Conservation (phyloP, 208 protist species). For the Trypanosoma vivax region DNA sequence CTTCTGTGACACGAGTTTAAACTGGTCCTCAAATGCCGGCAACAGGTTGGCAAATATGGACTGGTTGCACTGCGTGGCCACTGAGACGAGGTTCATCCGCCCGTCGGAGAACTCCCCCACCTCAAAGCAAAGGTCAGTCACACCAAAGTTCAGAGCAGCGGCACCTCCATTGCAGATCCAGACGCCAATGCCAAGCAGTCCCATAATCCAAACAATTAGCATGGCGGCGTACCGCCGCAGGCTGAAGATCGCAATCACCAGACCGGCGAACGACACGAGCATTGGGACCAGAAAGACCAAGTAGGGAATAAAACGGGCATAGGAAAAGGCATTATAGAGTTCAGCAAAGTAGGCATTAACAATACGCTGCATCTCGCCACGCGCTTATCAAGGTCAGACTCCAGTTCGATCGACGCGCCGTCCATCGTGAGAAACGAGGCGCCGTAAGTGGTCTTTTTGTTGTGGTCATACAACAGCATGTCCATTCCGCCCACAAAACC, state of each 20-base stretch:
- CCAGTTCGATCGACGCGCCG: neutral
- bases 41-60: constrained; percentile 1
- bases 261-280: constrained; percentile 11
- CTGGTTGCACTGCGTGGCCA: constrained; percentile 22
- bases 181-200: constrained; percentile 19
- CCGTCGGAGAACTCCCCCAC: constrained; percentile 22
- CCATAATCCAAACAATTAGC: constrained; percentile 24
- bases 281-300: constrained; percentile 18
- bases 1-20: neutral
- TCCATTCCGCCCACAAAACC: constrained; percentile 6
- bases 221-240: constrained; percentile 22
- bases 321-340: neutral
- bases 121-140: constrained; percentile 31
- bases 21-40: neutral
- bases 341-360: constrained; percentile 6
- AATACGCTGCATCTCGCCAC: too few species aligned
- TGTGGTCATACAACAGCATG: neutral
- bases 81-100: constrained; percentile 17
- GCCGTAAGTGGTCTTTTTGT: constrained; percentile 5
- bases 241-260: constrained; percentile 24
- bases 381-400: too few species aligned
- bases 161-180: constrained; percentile 21
- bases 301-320: constrained; percentile 23
- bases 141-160: constrained; percentile 8
- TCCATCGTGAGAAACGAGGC: neutral